These are phyloP conservation scores for Fusarium nelsonii DNA, from an alignment of 2,329 filamentous ascomycete species.

Conservation along the genomic window DNA sequence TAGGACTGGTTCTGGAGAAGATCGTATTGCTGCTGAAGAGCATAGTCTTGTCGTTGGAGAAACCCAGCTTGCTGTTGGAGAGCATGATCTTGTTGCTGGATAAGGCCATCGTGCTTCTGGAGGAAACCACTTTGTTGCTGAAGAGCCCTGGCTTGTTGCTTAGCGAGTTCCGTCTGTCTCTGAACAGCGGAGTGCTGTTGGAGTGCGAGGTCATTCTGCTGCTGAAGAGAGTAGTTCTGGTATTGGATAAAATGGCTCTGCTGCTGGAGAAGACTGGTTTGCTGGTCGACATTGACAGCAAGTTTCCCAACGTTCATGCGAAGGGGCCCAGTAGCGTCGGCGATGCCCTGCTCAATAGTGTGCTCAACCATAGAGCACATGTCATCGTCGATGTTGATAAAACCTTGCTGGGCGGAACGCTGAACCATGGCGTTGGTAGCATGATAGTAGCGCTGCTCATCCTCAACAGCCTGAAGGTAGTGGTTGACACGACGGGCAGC, in stretches of 20 bases:
- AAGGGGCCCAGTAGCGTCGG: conserved; percentile 50
- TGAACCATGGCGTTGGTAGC: conserved; percentile 10
- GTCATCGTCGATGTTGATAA: conserved; percentile 35
- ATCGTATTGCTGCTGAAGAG: conserved; percentile 3
- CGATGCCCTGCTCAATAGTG: conserved; percentile 51
- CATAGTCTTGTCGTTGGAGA: neutral
- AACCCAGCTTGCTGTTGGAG: neutral
- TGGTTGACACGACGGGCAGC: conserved; percentile 43
- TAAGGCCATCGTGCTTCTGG: neutral
- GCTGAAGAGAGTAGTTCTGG: neutral
- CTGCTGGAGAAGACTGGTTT: conserved; percentile 18
- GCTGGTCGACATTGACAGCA: conserved; percentile 33
- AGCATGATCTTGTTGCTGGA: conserved; percentile 42
- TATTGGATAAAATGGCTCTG: neutral
- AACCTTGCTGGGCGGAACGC: conserved; percentile 9
- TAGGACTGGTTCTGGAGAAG: conserved; percentile 1
- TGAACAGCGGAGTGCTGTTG: neutral
- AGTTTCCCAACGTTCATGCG: conserved; percentile 44
- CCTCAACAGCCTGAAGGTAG: conserved; percentile 46
- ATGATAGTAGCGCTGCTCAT: conserved; percentile 43
- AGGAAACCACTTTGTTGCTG: conserved; percentile 5
- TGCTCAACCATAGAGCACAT: conserved; percentile 51
- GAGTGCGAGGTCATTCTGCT: neutral
- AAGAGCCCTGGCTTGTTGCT: neutral
- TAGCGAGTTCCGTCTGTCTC: too few species aligned